Evolutionary conservation across 345 rosid species (phyloP).

Genomic region (Eucalyptus coolabah): DNA sequence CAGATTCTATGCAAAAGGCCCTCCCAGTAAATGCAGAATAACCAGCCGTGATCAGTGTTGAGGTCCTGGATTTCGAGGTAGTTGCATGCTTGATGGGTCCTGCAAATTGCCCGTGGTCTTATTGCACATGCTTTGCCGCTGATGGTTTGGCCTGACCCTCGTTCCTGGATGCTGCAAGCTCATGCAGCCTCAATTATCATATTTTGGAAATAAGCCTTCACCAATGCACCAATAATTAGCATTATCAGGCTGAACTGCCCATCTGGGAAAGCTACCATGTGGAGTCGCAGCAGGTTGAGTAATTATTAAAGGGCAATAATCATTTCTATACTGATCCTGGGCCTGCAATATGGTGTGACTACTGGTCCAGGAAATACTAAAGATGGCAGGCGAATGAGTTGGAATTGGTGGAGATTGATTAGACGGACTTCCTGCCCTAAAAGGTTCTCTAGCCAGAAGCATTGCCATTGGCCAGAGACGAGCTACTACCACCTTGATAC

Average conservation of each 20-base stretch:
- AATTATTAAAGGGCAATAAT: neutral
- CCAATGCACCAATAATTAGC: neutral
- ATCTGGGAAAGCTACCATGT: neutral
- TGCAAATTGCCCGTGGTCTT: neutral
- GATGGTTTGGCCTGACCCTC: neutral
- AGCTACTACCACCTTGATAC: neutral
- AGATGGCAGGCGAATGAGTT: neutral
- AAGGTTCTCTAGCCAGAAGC: neutral
- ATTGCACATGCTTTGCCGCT: neutral
- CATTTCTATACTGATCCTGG: neutral
- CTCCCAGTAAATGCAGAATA: neutral
- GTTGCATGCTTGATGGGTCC: neutral
- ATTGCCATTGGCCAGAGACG: neutral
- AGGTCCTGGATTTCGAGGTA: neutral
- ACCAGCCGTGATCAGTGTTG: neutral
- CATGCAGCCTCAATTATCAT: conserved; percentile 3
- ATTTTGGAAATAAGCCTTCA: neutral
- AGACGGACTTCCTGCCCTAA: neutral
- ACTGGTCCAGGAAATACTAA: neutral
- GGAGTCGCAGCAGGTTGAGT: neutral
- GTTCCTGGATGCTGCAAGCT: neutral
- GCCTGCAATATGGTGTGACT: neutral
- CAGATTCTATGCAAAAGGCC: neutral
- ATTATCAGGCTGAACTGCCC: neutral
- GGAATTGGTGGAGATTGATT: neutral